These are phyloP conservation scores for Epichloe uncinata DNA, from an alignment of 2,329 filamentous ascomycete genomes.

Conservation along the genomic window DNA sequence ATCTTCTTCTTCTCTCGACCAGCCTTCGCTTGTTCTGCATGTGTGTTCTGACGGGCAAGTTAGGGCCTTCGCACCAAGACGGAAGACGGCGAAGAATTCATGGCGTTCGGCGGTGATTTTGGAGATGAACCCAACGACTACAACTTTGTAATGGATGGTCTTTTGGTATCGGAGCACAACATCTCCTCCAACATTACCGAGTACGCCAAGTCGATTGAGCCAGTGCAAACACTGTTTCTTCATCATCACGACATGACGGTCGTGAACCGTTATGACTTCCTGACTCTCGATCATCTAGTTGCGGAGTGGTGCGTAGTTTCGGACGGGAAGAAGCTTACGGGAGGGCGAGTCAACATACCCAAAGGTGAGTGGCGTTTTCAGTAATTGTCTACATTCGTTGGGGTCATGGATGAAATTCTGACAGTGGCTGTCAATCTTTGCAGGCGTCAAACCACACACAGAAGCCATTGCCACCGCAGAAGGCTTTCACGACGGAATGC, in stretches of 20 bases:
- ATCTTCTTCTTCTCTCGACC: not conserved
- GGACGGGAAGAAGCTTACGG: constrained; percentile 21
- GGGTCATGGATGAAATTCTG: not conserved
- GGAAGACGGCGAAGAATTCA: constrained; percentile 31
- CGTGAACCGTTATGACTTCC: constrained; percentile 41
- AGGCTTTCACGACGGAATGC: constrained; percentile 14
- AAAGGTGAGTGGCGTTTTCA: constrained; percentile 16
- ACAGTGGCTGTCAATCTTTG: not conserved
- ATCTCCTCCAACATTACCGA: constrained; percentile 39
- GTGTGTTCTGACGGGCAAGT: not conserved
- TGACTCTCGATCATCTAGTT: constrained; percentile 34
- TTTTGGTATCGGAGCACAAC: constrained; percentile 31
- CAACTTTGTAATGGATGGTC: constrained; percentile 46
- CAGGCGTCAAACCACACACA: constrained; percentile 30
- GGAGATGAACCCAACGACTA: constrained; percentile 45
- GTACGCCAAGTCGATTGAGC: constrained; percentile 46
- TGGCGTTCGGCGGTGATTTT: constrained; percentile 49
- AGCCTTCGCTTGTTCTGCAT: not conserved
- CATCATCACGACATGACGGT: constrained; percentile 30
- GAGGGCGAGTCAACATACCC: constrained; percentile 27
- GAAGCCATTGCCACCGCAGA: constrained; percentile 22
- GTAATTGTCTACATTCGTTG: too few species aligned
- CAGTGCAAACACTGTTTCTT: constrained; percentile 36
- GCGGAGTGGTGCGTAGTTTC: constrained; percentile 30
- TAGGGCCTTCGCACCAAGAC: constrained; percentile 28